Conservation (phyloP, 495 filamentous ascomycete species). For the Sordaria brevicollis region DNA sequence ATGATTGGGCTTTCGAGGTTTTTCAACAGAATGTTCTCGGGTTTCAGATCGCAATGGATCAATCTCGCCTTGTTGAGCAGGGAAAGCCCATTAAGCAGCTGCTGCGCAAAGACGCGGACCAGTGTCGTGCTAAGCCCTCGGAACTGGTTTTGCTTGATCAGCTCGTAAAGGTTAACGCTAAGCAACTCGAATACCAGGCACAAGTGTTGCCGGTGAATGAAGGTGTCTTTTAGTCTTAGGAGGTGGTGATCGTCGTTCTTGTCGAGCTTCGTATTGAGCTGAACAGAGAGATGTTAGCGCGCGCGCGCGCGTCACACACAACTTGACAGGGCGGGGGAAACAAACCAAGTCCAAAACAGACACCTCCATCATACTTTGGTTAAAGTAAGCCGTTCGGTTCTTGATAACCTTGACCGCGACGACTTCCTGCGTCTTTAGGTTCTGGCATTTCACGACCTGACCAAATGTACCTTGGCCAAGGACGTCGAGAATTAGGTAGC, state of each 20-base stretch:
- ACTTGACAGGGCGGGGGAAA: neutral
- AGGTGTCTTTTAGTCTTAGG: conserved; percentile 91
- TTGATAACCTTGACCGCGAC: conserved; percentile 99
- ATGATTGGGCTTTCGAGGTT: conserved; percentile 99
- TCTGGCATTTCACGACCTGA: conserved; percentile 99
- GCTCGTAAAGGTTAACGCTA: conserved; percentile 95
- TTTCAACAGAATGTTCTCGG: conserved; percentile 96
- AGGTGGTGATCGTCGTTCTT: conserved; percentile 99
- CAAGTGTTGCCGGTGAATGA: conserved; percentile 95
- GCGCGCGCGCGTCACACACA: neutral
- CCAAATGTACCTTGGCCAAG: conserved; percentile 97
- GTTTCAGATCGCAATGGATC: conserved; percentile 98
- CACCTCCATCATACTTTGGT: conserved; percentile 99
- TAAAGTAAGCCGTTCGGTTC: conserved; percentile 98
- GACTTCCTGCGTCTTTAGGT: conserved; percentile 94
- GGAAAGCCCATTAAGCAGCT: conserved; percentile 84
- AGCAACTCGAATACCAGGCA: conserved; percentile 96
- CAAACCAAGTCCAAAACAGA: conserved; percentile 92
- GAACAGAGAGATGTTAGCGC: conserved; percentile 7
- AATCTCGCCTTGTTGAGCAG: conserved; percentile 92
- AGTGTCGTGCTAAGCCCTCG: conserved; percentile 93
- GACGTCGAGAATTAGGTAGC: conserved; percentile 96
- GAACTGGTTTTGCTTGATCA: conserved; percentile 99
- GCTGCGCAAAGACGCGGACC: conserved; percentile 95
- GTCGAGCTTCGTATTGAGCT: conserved; percentile 97